phyloP scores from a whole-genome alignment of 148 eudicot genomes.

The Silene conica region DNA sequence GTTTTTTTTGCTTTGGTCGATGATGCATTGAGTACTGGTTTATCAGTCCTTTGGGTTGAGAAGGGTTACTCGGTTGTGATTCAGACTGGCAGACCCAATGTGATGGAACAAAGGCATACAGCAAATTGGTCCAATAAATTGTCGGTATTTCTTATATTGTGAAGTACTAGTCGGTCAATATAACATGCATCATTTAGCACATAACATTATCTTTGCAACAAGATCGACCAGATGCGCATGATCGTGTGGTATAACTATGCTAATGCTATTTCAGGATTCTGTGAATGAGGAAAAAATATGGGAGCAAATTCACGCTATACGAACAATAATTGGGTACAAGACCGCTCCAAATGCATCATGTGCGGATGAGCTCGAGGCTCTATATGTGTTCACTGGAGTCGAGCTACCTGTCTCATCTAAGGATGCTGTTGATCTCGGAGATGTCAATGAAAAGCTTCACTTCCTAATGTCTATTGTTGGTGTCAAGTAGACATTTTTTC shows the following conservation, averaged over 20 bases:
- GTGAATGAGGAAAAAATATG: constrained; percentile 43
- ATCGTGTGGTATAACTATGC: neutral
- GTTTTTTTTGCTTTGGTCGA: too few species aligned
- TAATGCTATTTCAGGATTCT: constrained; percentile 27
- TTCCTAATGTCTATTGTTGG: constrained; percentile 74
- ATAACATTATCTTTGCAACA: too few species aligned
- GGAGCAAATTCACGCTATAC: constrained; percentile 51
- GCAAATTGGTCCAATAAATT: too few species aligned
- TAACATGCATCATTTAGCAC: too few species aligned
- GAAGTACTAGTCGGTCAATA: too few species aligned
- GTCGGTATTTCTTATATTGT: too few species aligned
- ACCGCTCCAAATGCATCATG: constrained; percentile 31
- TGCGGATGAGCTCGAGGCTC: constrained; percentile 58
- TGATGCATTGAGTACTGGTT: too few species aligned
- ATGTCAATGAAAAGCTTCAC: constrained; percentile 43
- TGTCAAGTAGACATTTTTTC: constrained; percentile 34
- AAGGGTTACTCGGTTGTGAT: too few species aligned
- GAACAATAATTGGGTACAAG: constrained; percentile 63
- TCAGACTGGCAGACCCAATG: too few species aligned
- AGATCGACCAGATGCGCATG: neutral
- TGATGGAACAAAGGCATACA: too few species aligned
- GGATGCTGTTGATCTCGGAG: constrained; percentile 33
- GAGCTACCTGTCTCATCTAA: constrained; percentile 50
- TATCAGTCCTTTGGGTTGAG: too few species aligned
- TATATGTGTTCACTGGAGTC: constrained; percentile 73